Conservation (phyloP, 2,329 filamentous ascomycete genomes). For the Aspergillus udagawae region DNA sequence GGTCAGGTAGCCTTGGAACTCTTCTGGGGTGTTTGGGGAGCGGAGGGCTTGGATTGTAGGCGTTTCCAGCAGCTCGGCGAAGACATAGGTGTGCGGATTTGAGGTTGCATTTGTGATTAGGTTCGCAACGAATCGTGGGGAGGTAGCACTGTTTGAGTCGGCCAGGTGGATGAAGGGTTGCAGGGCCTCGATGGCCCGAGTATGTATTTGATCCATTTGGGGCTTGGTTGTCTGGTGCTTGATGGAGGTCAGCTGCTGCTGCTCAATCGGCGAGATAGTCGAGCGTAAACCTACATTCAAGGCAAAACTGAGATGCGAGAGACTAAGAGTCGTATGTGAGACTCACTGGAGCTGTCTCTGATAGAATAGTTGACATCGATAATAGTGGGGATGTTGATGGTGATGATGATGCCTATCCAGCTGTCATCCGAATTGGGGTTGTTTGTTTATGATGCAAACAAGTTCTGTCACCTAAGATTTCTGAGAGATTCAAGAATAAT, state of each 20-base stretch:
- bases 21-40: slow-evolving; percentile 49
- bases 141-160: slow-evolving; percentile 67
- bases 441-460: slow-evolving; percentile 24
- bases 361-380: background rate
- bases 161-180: slow-evolving; percentile 88
- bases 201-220: slow-evolving; percentile 45
- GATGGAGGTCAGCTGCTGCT: background rate
- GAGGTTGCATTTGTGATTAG: slow-evolving; percentile 84
- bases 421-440: background rate
- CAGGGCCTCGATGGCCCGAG: slow-evolving; percentile 55
- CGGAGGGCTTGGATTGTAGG: slow-evolving; percentile 72
- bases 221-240: background rate
- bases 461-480: background rate
- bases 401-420: background rate
- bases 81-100: slow-evolving; percentile 85
- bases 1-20: slow-evolving; percentile 61
- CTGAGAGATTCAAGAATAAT: background rate
- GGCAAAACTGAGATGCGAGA: background rate
- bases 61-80: slow-evolving; percentile 83
- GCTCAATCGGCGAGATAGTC: background rate
- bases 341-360: background rate
- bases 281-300: background rate
- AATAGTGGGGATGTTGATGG: background rate
- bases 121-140: slow-evolving; percentile 78
- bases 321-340: background rate